Evolutionary conservation across 2,329 filamentous ascomycete genomes (phyloP), one percentile per base, ranked within the genome.

Genomic region (Colletotrichum sp.): DNA sequence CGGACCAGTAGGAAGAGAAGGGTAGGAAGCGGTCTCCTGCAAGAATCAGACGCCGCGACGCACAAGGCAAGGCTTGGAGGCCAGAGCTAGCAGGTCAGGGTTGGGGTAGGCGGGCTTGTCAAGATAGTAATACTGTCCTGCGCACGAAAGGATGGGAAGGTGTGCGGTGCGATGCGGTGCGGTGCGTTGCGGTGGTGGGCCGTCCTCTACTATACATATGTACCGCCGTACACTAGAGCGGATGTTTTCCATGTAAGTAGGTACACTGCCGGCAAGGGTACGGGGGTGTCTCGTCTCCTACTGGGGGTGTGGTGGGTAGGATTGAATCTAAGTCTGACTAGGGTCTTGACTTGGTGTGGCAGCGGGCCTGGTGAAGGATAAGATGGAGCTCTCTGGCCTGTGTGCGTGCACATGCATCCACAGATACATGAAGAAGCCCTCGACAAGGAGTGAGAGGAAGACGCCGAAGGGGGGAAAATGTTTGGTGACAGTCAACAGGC

Each of bases 21-120:
- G 44, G 61, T 39, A 34, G 59, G 44, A 34, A 74, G 59, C 67
- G 61, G 76, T 71, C 59, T 66, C 49, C 78, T 77, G 76, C 76
- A 78, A 77, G 75, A 69, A 73, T 67, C 77, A 78, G 69, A 77
- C 72, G 77, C 75, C 75, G 76, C 70, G 73, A 77, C 72, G 75
- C 77, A 77, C 69, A 22, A 73, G 64, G 44, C 73, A 73, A 76
- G 70, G 70, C 74, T 76, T 69, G 70, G 59, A 69, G 29, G 39
- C 29, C 70, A 76, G 34, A 74, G 59, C 59, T 74, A 66, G 57
- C 57, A 69, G 64, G 64, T 73, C 57, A 29, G 59, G 70, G 64
- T 76, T 76, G 70, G 70, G 70, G 74, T 69, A 73, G 71, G 64
- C 66, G 76, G 76, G 78, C 69, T 75, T 67, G 63, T 69, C 63